Evolutionary conservation across 495 filamentous ascomycete species (phyloP).

Genomic region (Podospora anserina): DNA sequence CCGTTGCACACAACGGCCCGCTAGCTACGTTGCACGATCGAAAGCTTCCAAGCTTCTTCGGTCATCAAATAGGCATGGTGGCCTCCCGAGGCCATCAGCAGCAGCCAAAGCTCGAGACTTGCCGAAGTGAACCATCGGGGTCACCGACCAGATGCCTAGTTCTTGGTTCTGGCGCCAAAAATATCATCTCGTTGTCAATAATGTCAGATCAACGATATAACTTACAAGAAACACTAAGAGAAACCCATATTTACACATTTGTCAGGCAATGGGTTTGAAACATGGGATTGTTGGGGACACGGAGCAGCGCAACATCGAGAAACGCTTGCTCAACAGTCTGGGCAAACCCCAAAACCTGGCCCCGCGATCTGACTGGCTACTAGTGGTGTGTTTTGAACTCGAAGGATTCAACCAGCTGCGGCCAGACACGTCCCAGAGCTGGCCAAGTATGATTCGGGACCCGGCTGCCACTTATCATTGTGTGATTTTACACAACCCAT

Average conservation of each 20-base stretch:
- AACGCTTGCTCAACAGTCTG: background rate
- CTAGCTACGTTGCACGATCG: conserved; percentile 4
- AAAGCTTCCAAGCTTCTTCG: conserved; percentile 1
- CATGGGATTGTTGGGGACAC: background rate
- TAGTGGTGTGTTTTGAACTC: background rate
- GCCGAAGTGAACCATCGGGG: background rate
- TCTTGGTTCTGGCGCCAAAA: background rate
- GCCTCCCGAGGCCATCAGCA: background rate
- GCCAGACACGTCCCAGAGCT: background rate
- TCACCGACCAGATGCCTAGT: background rate
- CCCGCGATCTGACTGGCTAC: conserved; percentile 4
- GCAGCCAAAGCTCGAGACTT: background rate
- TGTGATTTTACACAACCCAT: background rate
- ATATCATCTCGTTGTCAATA: background rate
- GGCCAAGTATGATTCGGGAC: background rate
- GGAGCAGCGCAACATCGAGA: background rate
- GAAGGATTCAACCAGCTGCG: conserved; percentile 7
- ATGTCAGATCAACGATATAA: background rate
- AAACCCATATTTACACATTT: background rate
- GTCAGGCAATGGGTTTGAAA: background rate
- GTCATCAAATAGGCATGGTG: conserved; percentile 1
- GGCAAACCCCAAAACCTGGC: background rate
- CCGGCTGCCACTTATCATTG: background rate
- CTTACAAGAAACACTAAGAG: no score
- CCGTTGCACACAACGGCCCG: conserved; percentile 1